Conservation (phyloP, 83 land plant species). For the Isoetes engelmannii region DNA sequence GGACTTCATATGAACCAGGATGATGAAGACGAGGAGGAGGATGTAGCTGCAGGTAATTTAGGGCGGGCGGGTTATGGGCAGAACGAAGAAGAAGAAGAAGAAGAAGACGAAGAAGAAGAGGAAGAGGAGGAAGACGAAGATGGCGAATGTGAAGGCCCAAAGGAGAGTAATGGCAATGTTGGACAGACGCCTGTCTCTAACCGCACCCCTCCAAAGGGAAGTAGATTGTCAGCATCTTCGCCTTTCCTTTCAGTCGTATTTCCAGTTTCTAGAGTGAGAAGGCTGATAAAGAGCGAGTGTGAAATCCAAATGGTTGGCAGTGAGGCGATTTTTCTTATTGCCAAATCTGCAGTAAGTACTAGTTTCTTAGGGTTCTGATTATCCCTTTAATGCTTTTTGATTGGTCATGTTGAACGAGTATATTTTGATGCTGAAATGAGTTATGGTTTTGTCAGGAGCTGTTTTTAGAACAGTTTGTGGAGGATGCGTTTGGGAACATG, state of each 20-base stretch:
- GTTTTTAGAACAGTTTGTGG: conserved; percentile 30
- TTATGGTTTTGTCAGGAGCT: conserved; percentile 17
- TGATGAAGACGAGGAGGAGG: no score
- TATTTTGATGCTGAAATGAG: background rate
- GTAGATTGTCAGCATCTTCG: conserved; percentile 1
- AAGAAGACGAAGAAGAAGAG: no score
- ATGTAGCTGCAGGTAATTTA: no score
- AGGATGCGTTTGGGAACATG: conserved; percentile 33
- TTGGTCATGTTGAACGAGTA: background rate
- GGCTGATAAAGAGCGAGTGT: conserved; percentile 34
- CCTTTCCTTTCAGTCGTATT: conserved; percentile 19
- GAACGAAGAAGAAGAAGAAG: no score
- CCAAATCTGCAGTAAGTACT: conserved; percentile 35
- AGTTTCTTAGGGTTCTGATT: background rate
- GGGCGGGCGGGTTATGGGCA: no score
- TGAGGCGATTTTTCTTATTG: conserved; percentile 31
- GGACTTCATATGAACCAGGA: no score
- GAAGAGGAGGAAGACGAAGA: no score
- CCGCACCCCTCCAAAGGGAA: no score
- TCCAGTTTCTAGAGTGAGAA: conserved; percentile 29
- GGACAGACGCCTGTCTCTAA: no score
- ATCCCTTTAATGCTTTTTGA: background rate
- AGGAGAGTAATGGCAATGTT: no score
- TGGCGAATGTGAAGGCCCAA: no score
- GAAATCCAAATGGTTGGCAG: conserved; percentile 33